Evolutionary conservation across 2,329 filamentous ascomycete genomes (phyloP), one percentile per base, ranked within the genome.

Genomic region (Fulvia fulva): DNA sequence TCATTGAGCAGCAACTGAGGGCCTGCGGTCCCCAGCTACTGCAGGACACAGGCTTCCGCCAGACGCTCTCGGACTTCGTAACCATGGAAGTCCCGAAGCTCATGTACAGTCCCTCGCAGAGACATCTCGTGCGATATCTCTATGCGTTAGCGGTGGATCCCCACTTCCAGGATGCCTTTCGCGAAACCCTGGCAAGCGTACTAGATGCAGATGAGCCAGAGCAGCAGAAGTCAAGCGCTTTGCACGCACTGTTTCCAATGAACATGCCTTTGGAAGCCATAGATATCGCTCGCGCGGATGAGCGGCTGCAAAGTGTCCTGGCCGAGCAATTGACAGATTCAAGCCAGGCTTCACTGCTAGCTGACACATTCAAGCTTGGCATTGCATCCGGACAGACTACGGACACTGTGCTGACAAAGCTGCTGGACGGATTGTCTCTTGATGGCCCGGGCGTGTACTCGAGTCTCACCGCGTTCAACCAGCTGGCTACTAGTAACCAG

Each of bases 51-150:
- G 69, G 73, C n/a, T 73, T 86, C 12, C 72, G 78, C 3, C 67
- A 75, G 2, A 55, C 69, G 5, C 57, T 80, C 0, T 61, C 70
- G 3, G 41, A 51, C 0, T 84, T 89, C 44, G 73, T 88, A 4
- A 72, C 78, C 21, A 75, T 83, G 1, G 77, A 86, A 60, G 76
- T 88, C 14, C 76, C 82, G 0, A 74, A 77, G 1, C 75, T 94
- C 16, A 74, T 92, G 2, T 74, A 81, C 1, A 91, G 90, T 0
- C 83, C 88, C 0, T 92, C 90, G 1, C 83, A 84, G 0, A 73
- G 81, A 1, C 81, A 87, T 52, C 72, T 96, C 0, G 76, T 91
- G 7, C 82, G 86, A 0, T 83, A 86, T 11, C 76, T 96, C 0
- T 81, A 86, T 50, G 72, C 81, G 0, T 76, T 74, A 25, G 66